Evolutionary conservation across 2,329 filamentous ascomycete species (phyloP).

Genomic region (Periglandula ipomoeae): DNA sequence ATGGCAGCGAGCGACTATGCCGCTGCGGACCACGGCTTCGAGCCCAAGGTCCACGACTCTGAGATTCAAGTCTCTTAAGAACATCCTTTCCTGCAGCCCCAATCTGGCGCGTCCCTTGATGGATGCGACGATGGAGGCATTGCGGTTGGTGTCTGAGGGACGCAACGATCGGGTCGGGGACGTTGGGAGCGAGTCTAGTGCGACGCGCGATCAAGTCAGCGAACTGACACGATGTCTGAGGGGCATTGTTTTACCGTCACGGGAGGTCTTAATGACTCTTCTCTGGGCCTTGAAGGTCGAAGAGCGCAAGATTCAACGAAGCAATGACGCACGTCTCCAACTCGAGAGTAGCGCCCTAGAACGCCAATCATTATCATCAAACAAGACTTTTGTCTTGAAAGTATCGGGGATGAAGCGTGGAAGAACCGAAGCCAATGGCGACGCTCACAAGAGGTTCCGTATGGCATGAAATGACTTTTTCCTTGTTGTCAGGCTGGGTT

Average conservation of each 20-base stretch:
- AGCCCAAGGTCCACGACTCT: constrained; percentile 46
- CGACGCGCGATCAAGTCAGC: constrained; percentile 27
- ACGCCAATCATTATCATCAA: constrained; percentile 12
- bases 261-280: constrained; percentile 38
- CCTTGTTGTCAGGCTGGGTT: constrained; percentile 11
- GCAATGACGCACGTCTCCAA: constrained; percentile 14
- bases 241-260: constrained; percentile 33
- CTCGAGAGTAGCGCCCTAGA: constrained; percentile 16
- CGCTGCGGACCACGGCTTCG: constrained; percentile 43
- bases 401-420: constrained; percentile 15
- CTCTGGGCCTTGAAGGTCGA: constrained; percentile 37
- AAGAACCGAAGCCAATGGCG: constrained; percentile 9
- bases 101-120: constrained; percentile 61
- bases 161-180: constrained; percentile 35
- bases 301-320: constrained; percentile 24
- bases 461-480: constrained; percentile 12
- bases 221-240: constrained; percentile 28
- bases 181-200: constrained; percentile 22
- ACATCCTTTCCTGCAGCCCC: constrained; percentile 65
- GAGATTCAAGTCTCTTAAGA: constrained; percentile 52
- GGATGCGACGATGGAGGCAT: constrained; percentile 66
- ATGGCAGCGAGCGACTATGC: constrained; percentile 39
- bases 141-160: constrained; percentile 61
- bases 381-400: constrained; percentile 15
- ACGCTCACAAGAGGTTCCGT: constrained; percentile 12